Conservation (phyloP, 2,329 filamentous ascomycete genomes). For the Botrytis byssoidea region DNA sequence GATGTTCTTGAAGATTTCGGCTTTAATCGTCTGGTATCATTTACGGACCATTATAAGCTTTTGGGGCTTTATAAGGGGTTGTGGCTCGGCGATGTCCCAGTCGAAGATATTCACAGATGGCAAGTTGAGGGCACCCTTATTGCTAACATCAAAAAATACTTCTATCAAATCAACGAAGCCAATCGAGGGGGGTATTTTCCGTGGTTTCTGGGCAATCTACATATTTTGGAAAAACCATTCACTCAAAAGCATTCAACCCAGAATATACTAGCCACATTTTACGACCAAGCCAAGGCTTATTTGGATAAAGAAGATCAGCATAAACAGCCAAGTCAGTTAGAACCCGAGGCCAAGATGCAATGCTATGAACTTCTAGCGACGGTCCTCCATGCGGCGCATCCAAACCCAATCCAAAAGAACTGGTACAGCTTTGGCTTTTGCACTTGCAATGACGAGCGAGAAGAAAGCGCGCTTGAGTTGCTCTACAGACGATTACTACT, state of each 20-base stretch:
- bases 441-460: neutral
- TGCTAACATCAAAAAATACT: neutral
- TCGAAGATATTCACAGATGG: neutral
- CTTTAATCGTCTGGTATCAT: neutral
- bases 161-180: neutral
- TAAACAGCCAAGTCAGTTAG: neutral
- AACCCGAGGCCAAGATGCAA: neutral
- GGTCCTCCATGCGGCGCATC: neutral
- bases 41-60: neutral
- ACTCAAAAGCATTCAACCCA: neutral
- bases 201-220: neutral
- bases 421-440: neutral
- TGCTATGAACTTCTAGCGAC: neutral
- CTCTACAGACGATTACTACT: neutral
- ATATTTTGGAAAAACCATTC: neutral
- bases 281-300: neutral
- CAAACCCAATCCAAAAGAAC: neutral
- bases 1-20: neutral
- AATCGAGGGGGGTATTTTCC: neutral
- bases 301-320: neutral
- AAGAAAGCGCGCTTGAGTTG: neutral
- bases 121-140: neutral
- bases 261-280: neutral
- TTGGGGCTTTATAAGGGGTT: neutral
- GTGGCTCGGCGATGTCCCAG: neutral